Evolutionary conservation across 2,329 filamentous ascomycete species (phyloP), one percentile per base, ranked within the genome.

Genomic region (Clonostachys chloroleuca): DNA sequence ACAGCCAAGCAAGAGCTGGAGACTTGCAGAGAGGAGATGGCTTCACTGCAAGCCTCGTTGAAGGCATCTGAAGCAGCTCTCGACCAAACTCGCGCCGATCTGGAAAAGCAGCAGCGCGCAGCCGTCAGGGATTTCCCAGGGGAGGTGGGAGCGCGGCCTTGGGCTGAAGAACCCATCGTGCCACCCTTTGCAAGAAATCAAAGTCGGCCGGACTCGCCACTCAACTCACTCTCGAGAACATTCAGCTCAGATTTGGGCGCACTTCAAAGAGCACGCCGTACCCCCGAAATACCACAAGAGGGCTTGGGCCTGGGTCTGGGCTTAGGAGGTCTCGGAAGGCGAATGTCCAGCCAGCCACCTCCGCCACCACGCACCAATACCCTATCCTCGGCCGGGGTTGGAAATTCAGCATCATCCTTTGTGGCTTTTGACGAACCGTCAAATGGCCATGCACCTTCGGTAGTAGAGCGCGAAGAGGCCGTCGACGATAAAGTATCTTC

Each of bases 11-110:
- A 81, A 51, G 84, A 91, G 49, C 68, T 88, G 3, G 71, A 77
- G 13, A 70, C 77, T 18, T 79, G 82, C 47, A 80, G 79, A 46
- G 69, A 75, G 5, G 76, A 84, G 51, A 64, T 87, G 24, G 78
- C 83, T 42, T 69, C 75, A 14, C 68, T 95, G 4, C 81, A 83
- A 52, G 77, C 78, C 49, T 78, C 80, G n/a, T 75, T 84, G 18
- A 78, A 86, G 53, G 77, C 86, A 51, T 74, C 84, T 9, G 80
- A 94, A 57, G 71, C 78, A 9, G 80, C 85, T 5, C 70, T 91
- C 2, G 67, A 77, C 30, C 79, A 87, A 51, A 62, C 70, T 2
- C 70, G 63, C 43, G 61, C 69, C 13, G 77, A 81, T 7, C 63
- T 78, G 3, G 75, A 81, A 48, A 77, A 71, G 52, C 70, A 77